Evolutionary conservation across 2,329 filamentous ascomycete species (phyloP), one percentile per base, ranked within the genome.

Genomic region (Talaromyces sp.): DNA sequence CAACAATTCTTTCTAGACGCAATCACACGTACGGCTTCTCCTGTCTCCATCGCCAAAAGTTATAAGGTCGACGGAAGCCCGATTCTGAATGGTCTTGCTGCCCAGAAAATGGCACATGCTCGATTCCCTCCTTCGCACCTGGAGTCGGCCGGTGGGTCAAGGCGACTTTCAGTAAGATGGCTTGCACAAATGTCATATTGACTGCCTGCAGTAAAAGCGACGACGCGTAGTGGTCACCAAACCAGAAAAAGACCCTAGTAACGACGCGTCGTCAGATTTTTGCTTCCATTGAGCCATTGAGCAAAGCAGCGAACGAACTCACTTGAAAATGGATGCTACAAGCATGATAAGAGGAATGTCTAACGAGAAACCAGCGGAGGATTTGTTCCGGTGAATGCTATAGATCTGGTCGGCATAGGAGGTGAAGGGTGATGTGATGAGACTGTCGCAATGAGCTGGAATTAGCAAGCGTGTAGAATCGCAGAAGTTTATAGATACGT

Each of bases 301-400:
- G 19, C 13, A 41, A 35, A 24, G 17, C 7, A 13, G 24, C 14
- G 21, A 19, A 19, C 11, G 9, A 19, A 59, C 73, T 66, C 70
- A 85, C 82, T 88, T 88, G 19, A 87, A 70, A 61, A 87, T 85
- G 41, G 84, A 86, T 35, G 85, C 82, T 60, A 86, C 78, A 19
- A 88, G 82, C 85, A 88, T 88, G 65, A 88, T 88, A 67, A 88
- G 73, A 17, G 85, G 85, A 41, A 88, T 87, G 68, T 88, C 86
- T 66, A 88, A 76, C 17, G 85, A 87, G 73, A 88, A 88, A 32
- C 86, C 86, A 35, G 82, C 82, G 4, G 84, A 87, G 60, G 78
- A 84, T 66, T 82, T 80, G 61, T 75, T 81, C 65, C 80, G 81
- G 73, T 87, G 81, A 68, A 88, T 88, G 66, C 81, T 84, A 71